These are phyloP conservation scores for Phytophthora cactorum DNA, from an alignment of 352 stramenopile genomes.

Conservation along the genomic window DNA sequence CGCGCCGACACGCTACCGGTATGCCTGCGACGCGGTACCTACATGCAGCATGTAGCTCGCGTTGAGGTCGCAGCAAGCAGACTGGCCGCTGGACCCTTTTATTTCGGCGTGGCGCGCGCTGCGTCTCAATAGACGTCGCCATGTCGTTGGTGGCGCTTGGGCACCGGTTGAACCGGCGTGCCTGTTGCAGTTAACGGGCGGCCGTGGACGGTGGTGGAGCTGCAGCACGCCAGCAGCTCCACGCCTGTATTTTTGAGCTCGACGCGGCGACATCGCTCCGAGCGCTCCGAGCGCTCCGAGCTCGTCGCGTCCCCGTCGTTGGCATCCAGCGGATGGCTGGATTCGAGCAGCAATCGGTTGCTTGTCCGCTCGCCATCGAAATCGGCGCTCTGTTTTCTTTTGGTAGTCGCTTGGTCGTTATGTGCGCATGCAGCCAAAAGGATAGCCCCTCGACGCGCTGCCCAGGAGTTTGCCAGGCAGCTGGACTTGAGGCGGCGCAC, in stretches of 20 bases:
- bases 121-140: conserved; percentile 8
- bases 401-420: conserved; percentile 41
- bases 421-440: conserved; percentile 22
- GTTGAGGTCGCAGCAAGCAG: neutral
- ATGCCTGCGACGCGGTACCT: neutral
- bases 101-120: conserved; percentile 10
- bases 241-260: conserved; percentile 20
- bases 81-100: conserved; percentile 28
- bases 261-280: conserved; percentile 13
- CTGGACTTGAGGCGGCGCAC: conserved; percentile 15
- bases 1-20: neutral
- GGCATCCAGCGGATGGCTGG: conserved; percentile 15
- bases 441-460: conserved; percentile 17
- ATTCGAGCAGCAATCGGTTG: conserved; percentile 29
- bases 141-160: conserved; percentile 6
- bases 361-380: conserved; percentile 26
- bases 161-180: neutral
- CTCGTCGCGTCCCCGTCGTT: conserved; percentile 18
- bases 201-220: neutral
- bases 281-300: neutral
- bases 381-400: conserved; percentile 22
- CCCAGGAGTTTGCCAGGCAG: conserved; percentile 23
- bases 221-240: conserved; percentile 17
- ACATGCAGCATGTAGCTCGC: neutral
- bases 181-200: neutral